Base-by-base conservation (phyloP, 2,329 filamentous ascomycete genomes). In the Geosmithia morbida region DNA sequence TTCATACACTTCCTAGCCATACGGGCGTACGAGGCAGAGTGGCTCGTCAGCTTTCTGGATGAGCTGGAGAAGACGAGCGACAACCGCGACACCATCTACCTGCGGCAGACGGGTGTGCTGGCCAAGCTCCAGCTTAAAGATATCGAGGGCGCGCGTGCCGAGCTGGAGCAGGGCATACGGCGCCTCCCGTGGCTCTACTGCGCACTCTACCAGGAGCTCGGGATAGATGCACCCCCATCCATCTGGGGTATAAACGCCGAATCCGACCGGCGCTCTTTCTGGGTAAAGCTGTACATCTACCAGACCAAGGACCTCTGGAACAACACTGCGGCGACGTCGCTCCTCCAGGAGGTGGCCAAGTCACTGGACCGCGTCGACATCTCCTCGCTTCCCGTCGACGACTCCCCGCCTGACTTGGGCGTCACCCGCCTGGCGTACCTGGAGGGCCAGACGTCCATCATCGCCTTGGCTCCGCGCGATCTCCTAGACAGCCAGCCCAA, bases 271-370 rank as follows among this genome's bases (percentile, higher is more conserved):
- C 57, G 61, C 18, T 72, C 77, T 48, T 74, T 95, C 39, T 77
- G 87, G 56, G 79, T 80, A 4, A 79, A 84, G 56, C 71, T 94
- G 2, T 95, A 95, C 58, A 72, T 87, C 26, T 71, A 78, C 48
- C 78, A 84, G 43, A 75, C 84, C 4, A 90, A 88, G 57, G 85
- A 90, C 54, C 67, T 94, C 3, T 96, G 89, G 89, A 88, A 88
- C 59, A 87, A 81, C 3, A 74, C 84, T 1, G 81, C 87, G 56
- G 79, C 77, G 14, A 80, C 74, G 3, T 66, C 70, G 4, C 65
- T 95, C 7, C 74, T 96, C 2, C 72, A 82, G 29, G 79, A 86
- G 55, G 77, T 83, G 16, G 82, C 81, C 43, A 75, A 77, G 51
- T 72, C 72, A 11, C 65, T 76, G 3, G 59, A 61, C 30, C 68